Conservation (phyloP, 75 land plant genomes). For the Selaginella moellendorffii region DNA sequence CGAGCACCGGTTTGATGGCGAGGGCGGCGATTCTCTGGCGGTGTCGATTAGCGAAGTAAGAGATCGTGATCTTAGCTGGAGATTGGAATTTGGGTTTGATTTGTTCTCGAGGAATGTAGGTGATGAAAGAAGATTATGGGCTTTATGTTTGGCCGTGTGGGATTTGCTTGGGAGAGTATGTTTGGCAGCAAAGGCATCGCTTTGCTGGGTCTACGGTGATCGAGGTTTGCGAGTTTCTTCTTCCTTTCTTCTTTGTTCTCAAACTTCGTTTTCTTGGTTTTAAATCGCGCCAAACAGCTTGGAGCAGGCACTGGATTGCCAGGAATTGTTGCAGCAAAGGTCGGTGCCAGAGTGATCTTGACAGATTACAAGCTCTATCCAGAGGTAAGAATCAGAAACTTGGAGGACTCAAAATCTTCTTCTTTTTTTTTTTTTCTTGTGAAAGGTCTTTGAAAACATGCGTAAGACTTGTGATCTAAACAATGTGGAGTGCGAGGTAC, state of each 20-base stretch:
- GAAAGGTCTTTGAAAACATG: constrained; percentile 78
- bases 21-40: neutral
- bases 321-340: constrained; percentile 81
- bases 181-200: constrained; percentile 68
- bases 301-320: constrained; percentile 97
- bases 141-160: constrained; percentile 94
- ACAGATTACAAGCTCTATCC: constrained; percentile 45
- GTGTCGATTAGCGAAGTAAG: neutral
- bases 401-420: neutral
- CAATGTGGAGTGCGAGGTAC: constrained; percentile 54
- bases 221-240: constrained; percentile 35
- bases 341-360: constrained; percentile 67
- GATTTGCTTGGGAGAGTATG: constrained; percentile 74
- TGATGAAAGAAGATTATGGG: constrained; percentile 84
- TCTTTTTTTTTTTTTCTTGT: neutral
- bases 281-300: constrained; percentile 30
- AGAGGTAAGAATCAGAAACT: constrained; percentile 29
- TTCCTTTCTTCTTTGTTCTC: neutral
- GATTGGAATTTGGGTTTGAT: no score
- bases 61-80: no score
- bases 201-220: constrained; percentile 44
- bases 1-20: neutral
- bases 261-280: neutral
- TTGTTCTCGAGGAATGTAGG: constrained; percentile 22
- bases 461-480: constrained; percentile 54